A percentile compares a stretch with the other conserved stretches of the same genome.
Conservation (phyloP, 2,329 filamentous ascomycete genomes). For the Claviceps digitariae region DNA sequence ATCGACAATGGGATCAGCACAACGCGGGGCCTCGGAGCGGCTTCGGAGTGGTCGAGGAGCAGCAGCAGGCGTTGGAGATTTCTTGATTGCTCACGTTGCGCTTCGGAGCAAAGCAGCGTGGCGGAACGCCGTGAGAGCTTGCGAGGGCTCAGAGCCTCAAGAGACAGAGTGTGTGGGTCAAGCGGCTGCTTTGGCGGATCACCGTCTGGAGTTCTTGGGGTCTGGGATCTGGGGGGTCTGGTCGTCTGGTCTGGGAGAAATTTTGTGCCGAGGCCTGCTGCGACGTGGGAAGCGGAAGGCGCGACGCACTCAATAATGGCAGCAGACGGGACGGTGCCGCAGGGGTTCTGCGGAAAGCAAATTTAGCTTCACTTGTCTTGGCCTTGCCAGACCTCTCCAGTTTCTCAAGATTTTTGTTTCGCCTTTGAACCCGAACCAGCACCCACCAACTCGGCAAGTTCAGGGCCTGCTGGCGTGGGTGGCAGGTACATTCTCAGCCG, state of each 20-base stretch:
- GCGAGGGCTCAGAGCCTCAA: background rate
- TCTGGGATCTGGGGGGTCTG: too few relatives aligned
- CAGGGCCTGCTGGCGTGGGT: background rate
- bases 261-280: too few relatives aligned
- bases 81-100: background rate
- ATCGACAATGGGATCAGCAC: background rate
- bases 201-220: background rate
- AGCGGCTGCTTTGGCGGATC: conserved; percentile 1
- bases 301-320: background rate
- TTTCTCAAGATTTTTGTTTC: background rate
- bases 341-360: background rate
- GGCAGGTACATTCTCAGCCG: background rate
- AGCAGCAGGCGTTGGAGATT: background rate
- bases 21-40: conserved; percentile 1
- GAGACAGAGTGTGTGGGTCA: background rate
- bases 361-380: too few relatives aligned
- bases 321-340: background rate
- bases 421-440: background rate
- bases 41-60: background rate
- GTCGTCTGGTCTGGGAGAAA: background rate
- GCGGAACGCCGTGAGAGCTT: too few relatives aligned
- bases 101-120: too few relatives aligned
- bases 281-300: background rate
- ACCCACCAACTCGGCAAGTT: background rate
- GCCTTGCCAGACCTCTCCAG: too few relatives aligned